Evolutionary conservation across 2,329 filamentous ascomycete genomes (phyloP), one percentile per base, ranked within the genome.

Genomic region (Aspergillus chevalieri): DNA sequence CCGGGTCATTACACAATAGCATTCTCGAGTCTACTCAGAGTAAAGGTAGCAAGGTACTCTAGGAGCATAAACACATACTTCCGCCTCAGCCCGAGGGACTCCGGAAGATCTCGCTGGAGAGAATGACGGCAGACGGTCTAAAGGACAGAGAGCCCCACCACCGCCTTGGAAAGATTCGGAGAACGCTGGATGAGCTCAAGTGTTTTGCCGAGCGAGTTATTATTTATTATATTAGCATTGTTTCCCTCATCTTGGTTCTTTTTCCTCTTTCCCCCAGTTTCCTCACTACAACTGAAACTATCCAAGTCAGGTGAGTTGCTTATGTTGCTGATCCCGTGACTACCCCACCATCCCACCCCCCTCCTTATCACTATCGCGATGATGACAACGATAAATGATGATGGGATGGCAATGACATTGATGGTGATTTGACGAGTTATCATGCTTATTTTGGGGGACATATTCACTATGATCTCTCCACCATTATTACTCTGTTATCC

Each of bases 161-260:
- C 59, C 51, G 48, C 55, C 49, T 66, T 66, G 64, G 65, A 65
- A 68, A 68, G 63, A 67, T 61, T 66, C 67, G 66, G 67, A 66
- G 63, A 49, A 51, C 50, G 52, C 52, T 49, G 52, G 47, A 60
- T 10, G 26, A 30, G 26, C 10, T 30, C 9, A 58, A 60, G 55
- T 21, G 38, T 59, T 61, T 64, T 65, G 52, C 62, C 60, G 58
- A 55, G 54, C 51, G 53, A 22, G 26, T 28, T 30, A 44, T 28
- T 15, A 44, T 28, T 15, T 28, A 14, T 44, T 21, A 30, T 24
- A 44, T 30, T 14, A 28, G 53, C 46, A 44, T 42, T 44, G 19
- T 14, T 50, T 30, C 8, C 5, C 24, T 43, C 36, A 33, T 49
- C 49, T 38, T 48, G 42, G 33, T 49, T 48, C 36, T 47, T 53